Evolutionary conservation across 2,329 filamentous ascomycete species (phyloP), one percentile per base, ranked within the genome.

Genomic region (Hymenoscyphus scutula): DNA sequence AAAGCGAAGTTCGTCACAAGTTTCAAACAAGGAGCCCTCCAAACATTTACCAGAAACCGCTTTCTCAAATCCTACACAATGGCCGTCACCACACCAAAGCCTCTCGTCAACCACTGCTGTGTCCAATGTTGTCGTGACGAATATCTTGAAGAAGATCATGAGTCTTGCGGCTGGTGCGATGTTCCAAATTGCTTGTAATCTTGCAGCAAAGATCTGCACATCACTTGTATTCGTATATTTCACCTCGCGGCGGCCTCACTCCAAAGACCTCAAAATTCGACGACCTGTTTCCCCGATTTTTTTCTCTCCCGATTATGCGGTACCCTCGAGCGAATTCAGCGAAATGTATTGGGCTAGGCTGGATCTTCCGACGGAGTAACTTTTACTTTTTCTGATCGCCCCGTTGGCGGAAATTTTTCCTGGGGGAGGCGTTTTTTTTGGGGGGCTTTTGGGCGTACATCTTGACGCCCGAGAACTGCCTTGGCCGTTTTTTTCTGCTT

Each of bases 91-190:
- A 77, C 78, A 60, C 71, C 74, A 66, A 72, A 78, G 65, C 76
- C 76, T 61, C 78, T 81, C 62, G 77, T 82, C 74, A 76, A 80
- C 74, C 70, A 77, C 67, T 83, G 81, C 78, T 83, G 81, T 76
- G 77, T 77, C 29, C 81, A 78, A 68, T 83, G 81, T 74, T 83
- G 81, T 76, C 80, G 79, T 69, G 78, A 78, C 37, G 76, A 78
- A 60, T 79, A 82, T 69, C 79, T 79, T 61, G 25, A 29, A 3
- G 80, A 80, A 65, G 78, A 78, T 56, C 81, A 83, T 69, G 80
- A 83, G 67, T 79, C 78, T 70, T 83, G 80, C 72, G 75, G 75
- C 8, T 77, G 78, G 69, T 82, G 80, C 70, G 77, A 79, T 55
- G 74, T 69, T 11, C 68, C 70, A 1, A 67, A 72, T 53, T 73